Evolutionary conservation across 2,329 filamentous ascomycete genomes (phyloP), one percentile per base, ranked within the genome.

Genomic region (Neofusicoccum sp.): DNA sequence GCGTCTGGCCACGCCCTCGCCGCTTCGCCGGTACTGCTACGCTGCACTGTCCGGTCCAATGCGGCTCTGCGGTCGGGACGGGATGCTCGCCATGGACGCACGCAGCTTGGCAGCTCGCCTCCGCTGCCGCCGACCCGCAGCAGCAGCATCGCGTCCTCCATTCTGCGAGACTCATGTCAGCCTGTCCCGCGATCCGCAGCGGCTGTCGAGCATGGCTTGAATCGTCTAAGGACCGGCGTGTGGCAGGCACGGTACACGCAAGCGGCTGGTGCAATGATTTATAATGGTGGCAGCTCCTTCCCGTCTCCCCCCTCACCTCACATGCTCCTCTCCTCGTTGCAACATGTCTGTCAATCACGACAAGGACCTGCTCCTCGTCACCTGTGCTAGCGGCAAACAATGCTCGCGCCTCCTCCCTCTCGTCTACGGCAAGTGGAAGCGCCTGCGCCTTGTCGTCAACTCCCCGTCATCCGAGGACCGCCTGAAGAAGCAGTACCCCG

Each of bases 361-460:
- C 8, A 70, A 69, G 24, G 71, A 76, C 43, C 44, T 75, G 36
- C 63, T 78, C 30, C 69, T 76, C 31, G 62, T 78, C 28, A 77
- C 74, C 38, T 74, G 69, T 58, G 73, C 76, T 4, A 69, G 69
- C 24, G 75, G 75, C 47, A 76, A 75, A 54, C 75, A 77, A 65
- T 67, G 68, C 62, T 63, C 66, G 6, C 63, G 64, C 2, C 67
- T 78, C 30, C 68, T 78, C 36, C 73, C 73, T 6, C 66, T 72
- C 3, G 64, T 78, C 9, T 63, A 69, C 9, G 57, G 66, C 16
- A 67, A 70, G 58, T 71, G 69, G 64, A 69, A 68, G 40, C 66
- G 63, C 33, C 66, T 77, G 4, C 74, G 74, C 20, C 68, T 77
- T 1, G 70, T 69, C 36, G 71, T 71, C 28, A 62, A 71, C 54